A percentile compares a stretch with the other conserved stretches of the same genome.
Conservation (phyloP, 306 rosid species). For the Fragaria vesca region DNA sequence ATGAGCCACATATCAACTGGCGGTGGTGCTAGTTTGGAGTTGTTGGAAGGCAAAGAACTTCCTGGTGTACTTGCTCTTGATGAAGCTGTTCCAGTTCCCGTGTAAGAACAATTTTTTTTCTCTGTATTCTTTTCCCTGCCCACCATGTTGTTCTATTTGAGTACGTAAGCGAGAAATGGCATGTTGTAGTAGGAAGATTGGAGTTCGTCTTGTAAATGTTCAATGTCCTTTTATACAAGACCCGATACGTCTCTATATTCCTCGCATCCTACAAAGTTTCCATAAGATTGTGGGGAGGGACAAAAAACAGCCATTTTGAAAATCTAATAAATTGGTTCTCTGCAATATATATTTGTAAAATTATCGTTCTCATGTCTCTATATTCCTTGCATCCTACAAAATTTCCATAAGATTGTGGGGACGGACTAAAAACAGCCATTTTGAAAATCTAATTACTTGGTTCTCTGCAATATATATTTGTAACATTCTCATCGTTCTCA, state of each 20-base stretch:
- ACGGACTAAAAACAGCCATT: conserved; percentile 7
- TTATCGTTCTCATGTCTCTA: background rate
- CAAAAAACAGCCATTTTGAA: conserved; percentile 6
- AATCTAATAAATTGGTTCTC: conserved; percentile 26
- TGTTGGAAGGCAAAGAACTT: conserved; percentile 97
- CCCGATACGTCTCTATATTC: background rate
- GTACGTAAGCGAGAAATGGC: conserved; percentile 45
- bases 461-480: background rate
- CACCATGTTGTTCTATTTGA: conserved; percentile 31
- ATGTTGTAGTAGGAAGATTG: conserved; percentile 50
- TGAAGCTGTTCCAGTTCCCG: conserved; percentile 72
- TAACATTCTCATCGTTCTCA: conserved; percentile 2
- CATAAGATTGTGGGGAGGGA: conserved; percentile 28
- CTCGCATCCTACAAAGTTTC: conserved; percentile 37
- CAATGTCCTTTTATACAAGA: conserved; percentile 30
- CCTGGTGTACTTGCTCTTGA: conserved; percentile 99
- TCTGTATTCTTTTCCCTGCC: conserved; percentile 23
- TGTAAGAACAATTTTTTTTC: conserved; percentile 53
- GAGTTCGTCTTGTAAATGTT: conserved; percentile 49
- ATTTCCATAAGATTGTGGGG: conserved; percentile 34
- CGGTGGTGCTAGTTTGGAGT: conserved; percentile 99
- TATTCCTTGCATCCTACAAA: conserved; percentile 29
- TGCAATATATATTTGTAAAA: background rate
- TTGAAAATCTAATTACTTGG: conserved; percentile 24
- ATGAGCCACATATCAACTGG: conserved; percentile 99